phyloP scores from a whole-genome alignment of 1,284 basidiomycete genomes.

The Tranzscheliella williamsii region DNA sequence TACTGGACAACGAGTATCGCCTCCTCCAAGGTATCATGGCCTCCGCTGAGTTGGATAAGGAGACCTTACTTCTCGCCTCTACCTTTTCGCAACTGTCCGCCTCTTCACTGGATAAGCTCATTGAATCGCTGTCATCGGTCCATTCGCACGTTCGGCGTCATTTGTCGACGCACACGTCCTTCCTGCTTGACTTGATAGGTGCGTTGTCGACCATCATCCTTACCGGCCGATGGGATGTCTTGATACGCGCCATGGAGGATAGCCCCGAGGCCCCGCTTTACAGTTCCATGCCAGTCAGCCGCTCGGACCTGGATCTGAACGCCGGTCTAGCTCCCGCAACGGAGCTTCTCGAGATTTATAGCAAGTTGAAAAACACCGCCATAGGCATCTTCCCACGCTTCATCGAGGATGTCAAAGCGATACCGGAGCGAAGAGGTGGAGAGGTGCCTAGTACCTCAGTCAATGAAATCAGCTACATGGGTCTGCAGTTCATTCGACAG shows the following conservation, averaged over 20 bases:
- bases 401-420: slow-evolving; percentile 55
- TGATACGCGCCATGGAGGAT: slow-evolving; percentile 35
- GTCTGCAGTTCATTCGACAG: slow-evolving; percentile 46
- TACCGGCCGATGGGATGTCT: slow-evolving; percentile 17
- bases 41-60: slow-evolving; percentile 23
- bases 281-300: slow-evolving; percentile 19
- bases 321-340: slow-evolving; percentile 21
- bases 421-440: slow-evolving; percentile 45
- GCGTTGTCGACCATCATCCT: slow-evolving; percentile 26
- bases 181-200: slow-evolving; percentile 44
- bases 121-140: slow-evolving; percentile 29
- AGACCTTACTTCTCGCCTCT: slow-evolving; percentile 23
- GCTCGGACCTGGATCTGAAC: slow-evolving; percentile 24
- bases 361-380: slow-evolving; percentile 42
- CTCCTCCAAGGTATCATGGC: slow-evolving; percentile 33
- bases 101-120: slow-evolving; percentile 15
- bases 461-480: slow-evolving; percentile 55
- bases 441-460: slow-evolving; percentile 52
- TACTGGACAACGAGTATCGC: slow-evolving; percentile 48
- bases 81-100: slow-evolving; percentile 37
- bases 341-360: slow-evolving; percentile 27
- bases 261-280: slow-evolving; percentile 21
- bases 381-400: slow-evolving; percentile 54
- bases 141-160: slow-evolving; percentile 41
- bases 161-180: slow-evolving; percentile 45